Percentiles rank a stretch among this genome's conserved stretches.
Evolutionary conservation across 2,329 filamentous ascomycete genomes (phyloP).

Genomic region (Hymenoscyphus albidus): DNA sequence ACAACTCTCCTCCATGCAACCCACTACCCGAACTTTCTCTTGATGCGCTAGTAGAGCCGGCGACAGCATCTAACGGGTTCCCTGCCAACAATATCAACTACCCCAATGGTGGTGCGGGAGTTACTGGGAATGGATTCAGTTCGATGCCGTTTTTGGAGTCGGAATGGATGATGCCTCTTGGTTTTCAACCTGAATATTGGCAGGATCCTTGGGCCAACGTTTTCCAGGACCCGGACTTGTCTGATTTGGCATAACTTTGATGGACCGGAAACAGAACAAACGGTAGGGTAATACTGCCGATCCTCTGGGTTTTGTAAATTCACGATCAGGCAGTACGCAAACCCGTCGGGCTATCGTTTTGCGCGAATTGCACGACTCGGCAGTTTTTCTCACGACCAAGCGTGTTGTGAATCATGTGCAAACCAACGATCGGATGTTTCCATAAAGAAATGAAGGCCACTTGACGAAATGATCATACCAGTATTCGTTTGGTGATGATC

Average conservation of each 20-base stretch:
- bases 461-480: background rate
- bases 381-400: background rate
- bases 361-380: background rate
- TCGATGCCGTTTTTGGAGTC: constrained; percentile 11
- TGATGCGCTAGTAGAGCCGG: background rate
- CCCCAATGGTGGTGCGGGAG: background rate
- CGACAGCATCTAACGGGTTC: background rate
- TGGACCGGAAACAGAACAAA: background rate
- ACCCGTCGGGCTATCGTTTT: background rate
- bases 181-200: constrained; percentile 17
- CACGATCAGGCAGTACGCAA: background rate
- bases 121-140: background rate
- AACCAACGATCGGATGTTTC: background rate
- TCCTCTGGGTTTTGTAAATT: background rate
- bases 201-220: constrained; percentile 19
- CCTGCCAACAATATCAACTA: background rate
- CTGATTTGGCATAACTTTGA: constrained; percentile 7
- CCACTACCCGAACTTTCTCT: background rate
- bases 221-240: constrained; percentile 13
- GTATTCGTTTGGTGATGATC: constrained; percentile 2
- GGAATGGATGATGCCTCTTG: constrained; percentile 20
- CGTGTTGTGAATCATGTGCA: background rate
- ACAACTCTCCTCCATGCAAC: background rate
- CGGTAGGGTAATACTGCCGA: background rate
- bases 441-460: background rate